Evolutionary conservation across 371 early-diverging fungal species (phyloP), one percentile per base, ranked within the genome.

Genomic region (Mortierella sp.): DNA sequence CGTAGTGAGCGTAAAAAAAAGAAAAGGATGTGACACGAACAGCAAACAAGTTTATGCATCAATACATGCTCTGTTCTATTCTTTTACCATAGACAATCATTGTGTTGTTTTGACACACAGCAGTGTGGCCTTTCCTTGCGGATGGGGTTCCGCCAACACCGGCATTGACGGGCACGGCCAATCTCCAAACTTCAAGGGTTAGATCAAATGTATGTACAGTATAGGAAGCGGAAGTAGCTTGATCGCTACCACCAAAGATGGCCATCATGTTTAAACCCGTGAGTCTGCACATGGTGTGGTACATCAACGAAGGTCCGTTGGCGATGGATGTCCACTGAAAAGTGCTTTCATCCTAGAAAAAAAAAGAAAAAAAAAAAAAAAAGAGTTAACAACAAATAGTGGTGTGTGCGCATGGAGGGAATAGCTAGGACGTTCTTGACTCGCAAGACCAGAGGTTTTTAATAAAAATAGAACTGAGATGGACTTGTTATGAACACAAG

Each of bases 1-100:
- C 9, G 23, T 9, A 29, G 56, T 40, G 8, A 22, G 43, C 1
- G 43, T 19, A 29, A 29, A 13, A 9, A 22, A 40, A 2, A 23
- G 35, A 19, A 45, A 29, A 10, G 6, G 1, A 34, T 57, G 17
- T 57, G 17, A 8, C 9, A 1, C 45, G 19, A 31, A 29, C 29
- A 19, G 19, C 31, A 31, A 34, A 8, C 31, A n/a, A n/a, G n/a
- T n/a, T n/a, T n/a, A n/a, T n/a, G n/a, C n/a, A n/a, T n/a, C n/a
- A n/a, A n/a, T n/a, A n/a, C n/a, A n/a, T n/a, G n/a, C n/a, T n/a
- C n/a, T n/a, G 45, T 19, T 45, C 3, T 61, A 10, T 29, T 45
- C 47, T 23, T 43, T 66, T 73, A 79, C 79, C 79, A 35, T 79
- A 79, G 63, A 79, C 67, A 63, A 79, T 73, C 79, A 79, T 79